Percentiles rank a stretch among this genome's conserved stretches.
Evolutionary conservation across 345 rosid genomes (phyloP).

Genomic region (Pistacia vera): DNA sequence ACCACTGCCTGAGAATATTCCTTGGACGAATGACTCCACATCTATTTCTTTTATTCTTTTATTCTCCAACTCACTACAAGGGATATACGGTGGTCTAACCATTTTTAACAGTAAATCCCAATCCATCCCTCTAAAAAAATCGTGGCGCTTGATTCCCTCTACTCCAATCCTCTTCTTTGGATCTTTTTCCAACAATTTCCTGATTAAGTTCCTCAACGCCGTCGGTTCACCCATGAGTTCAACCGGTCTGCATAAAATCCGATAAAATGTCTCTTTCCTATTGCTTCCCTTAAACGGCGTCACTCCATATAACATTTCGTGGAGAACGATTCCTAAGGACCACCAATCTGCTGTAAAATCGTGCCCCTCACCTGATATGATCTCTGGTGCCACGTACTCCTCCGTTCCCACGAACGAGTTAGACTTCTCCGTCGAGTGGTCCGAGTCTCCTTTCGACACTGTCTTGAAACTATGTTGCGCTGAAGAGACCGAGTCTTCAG

Average conservation of each 20-base stretch:
- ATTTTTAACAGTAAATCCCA: slow-evolving; percentile 60
- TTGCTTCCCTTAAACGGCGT: slow-evolving; percentile 78
- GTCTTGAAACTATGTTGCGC: background rate
- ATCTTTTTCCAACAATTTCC: slow-evolving; percentile 64
- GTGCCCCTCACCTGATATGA: slow-evolving; percentile 74
- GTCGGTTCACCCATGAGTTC: slow-evolving; percentile 73
- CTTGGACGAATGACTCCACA: slow-evolving; percentile 68
- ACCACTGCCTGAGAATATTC: slow-evolving; percentile 30
- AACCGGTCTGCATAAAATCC: slow-evolving; percentile 54
- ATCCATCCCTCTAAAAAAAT: slow-evolving; percentile 56
- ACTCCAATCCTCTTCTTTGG: slow-evolving; percentile 57
- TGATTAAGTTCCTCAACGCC: slow-evolving; percentile 64
- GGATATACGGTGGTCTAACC: slow-evolving; percentile 75
- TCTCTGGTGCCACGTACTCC: slow-evolving; percentile 90
- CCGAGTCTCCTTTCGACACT: slow-evolving; percentile 24
- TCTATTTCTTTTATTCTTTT: slow-evolving; percentile 35
- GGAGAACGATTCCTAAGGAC: slow-evolving; percentile 80
- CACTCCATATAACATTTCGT: slow-evolving; percentile 88
- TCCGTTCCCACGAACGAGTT: slow-evolving; percentile 96
- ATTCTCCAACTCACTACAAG: slow-evolving; percentile 21
- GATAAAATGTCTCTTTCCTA: slow-evolving; percentile 71
- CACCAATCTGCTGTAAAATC: slow-evolving; percentile 92
- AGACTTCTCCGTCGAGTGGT: slow-evolving; percentile 39
- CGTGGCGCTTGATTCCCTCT: slow-evolving; percentile 70
- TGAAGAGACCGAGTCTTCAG: slow-evolving; percentile 27